A percentile compares a stretch with the other conserved stretches of the same genome.
These are phyloP conservation scores for Macrocystidia cucumis DNA, from an alignment of 1,284 basidiomycete genomes.

Conservation along the genomic window DNA sequence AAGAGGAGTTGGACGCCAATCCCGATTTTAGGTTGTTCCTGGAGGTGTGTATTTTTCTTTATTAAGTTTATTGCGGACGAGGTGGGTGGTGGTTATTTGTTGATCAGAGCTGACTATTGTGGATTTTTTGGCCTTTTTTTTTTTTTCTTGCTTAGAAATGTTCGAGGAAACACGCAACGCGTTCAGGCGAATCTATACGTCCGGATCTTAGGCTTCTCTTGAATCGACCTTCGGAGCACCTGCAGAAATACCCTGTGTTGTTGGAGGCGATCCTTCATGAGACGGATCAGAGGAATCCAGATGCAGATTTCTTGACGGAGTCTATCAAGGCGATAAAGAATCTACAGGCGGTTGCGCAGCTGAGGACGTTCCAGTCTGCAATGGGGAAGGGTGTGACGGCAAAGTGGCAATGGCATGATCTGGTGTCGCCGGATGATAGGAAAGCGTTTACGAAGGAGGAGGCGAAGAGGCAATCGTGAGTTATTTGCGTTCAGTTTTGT, in stretches of 20 bases:
- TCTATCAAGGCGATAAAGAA: slow-evolving; percentile 74
- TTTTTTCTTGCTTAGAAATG: slow-evolving; percentile 31
- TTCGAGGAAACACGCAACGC: slow-evolving; percentile 47
- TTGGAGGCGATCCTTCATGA: slow-evolving; percentile 82
- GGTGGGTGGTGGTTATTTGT: background rate
- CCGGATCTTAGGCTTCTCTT: slow-evolving; percentile 86
- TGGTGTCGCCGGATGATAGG: slow-evolving; percentile 66
- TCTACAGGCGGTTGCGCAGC: slow-evolving; percentile 68
- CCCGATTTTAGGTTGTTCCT: slow-evolving; percentile 79
- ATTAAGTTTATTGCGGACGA: background rate
- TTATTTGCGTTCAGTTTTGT: slow-evolving; percentile 11
- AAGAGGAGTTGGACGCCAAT: slow-evolving; percentile 80
- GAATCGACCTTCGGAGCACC: slow-evolving; percentile 79
- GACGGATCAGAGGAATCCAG: slow-evolving; percentile 72
- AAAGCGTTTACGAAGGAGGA: slow-evolving; percentile 69
- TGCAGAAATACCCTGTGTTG: slow-evolving; percentile 86
- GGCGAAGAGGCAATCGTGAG: slow-evolving; percentile 82
- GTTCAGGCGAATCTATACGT: slow-evolving; percentile 56
- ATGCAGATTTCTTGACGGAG: slow-evolving; percentile 70
- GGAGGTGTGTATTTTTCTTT: slow-evolving; percentile 48
- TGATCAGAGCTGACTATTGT: background rate
- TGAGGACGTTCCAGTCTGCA: slow-evolving; percentile 81
- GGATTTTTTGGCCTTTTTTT: slow-evolving; percentile 1
- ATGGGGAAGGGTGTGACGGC: slow-evolving; percentile 71
- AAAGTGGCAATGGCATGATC: slow-evolving; percentile 84